Conservation (phyloP, 164 flowering plant genomes). For the Nelumbo lutea region DNA sequence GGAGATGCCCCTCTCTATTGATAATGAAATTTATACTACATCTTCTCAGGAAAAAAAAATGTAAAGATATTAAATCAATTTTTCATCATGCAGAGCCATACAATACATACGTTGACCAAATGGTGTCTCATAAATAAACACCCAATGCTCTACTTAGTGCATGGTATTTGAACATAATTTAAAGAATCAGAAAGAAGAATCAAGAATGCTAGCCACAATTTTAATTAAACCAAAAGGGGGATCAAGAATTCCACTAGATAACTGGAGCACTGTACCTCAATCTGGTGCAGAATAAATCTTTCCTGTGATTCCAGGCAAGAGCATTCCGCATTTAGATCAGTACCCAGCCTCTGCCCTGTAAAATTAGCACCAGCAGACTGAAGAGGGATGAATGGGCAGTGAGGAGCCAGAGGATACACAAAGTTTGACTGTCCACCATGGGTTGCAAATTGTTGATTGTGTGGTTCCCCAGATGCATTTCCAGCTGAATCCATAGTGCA, state of each 20-base stretch:
- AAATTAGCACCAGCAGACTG: slow-evolving; percentile 18
- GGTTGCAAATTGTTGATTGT: slow-evolving; percentile 10
- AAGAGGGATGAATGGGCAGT: slow-evolving; percentile 22
- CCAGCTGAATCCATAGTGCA: slow-evolving; percentile 16
- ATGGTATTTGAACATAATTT: too few relatives aligned
- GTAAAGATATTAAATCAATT: too few relatives aligned
- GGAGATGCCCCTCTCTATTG: too few relatives aligned
- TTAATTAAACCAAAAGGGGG: background rate
- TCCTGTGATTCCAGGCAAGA: slow-evolving; percentile 43
- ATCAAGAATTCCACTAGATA: background rate
- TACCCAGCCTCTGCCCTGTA: slow-evolving; percentile 15
- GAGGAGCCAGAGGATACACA: slow-evolving; percentile 20
- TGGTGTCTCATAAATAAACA: too few relatives aligned
- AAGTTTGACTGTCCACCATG: slow-evolving; percentile 18
- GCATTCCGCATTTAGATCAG: slow-evolving; percentile 15
- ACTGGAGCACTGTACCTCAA: slow-evolving; percentile 42
- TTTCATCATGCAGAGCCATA: too few relatives aligned
- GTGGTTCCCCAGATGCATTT: slow-evolving; percentile 24
- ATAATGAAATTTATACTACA: too few relatives aligned
- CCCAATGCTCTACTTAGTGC: too few relatives aligned
- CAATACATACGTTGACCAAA: too few relatives aligned
- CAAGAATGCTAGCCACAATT: background rate
- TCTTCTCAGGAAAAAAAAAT: too few relatives aligned
- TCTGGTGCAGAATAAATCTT: slow-evolving; percentile 41
- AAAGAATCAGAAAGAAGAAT: too few relatives aligned